phyloP scores from a whole-genome alignment of 163 green algal species.

The Chlamydomonas reinhardtii region DNA sequence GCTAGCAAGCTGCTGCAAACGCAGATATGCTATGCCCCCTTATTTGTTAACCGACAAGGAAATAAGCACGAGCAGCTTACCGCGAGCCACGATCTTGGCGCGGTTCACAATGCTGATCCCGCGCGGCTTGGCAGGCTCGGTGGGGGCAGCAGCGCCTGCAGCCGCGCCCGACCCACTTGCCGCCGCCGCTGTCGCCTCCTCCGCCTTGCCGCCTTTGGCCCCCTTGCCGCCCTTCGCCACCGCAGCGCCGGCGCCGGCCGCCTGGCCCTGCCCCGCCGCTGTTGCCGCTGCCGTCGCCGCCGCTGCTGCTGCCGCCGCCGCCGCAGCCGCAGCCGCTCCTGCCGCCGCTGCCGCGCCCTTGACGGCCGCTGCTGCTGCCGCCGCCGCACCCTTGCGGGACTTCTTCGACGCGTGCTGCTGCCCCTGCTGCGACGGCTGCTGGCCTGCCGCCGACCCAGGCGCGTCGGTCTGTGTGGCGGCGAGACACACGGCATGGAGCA shows the following conservation, averaged over 20 bases:
- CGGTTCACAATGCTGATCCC: slow-evolving; percentile 40
- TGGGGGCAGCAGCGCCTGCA: neutral
- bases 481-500: no score
- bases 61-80: neutral
- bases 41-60: no score
- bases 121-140: neutral
- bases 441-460: neutral
- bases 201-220: neutral
- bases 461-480: neutral
- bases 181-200: neutral
- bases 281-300: neutral
- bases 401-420: slow-evolving; percentile 11
- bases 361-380: neutral
- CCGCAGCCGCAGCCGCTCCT: neutral
- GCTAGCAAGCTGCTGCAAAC: no score
- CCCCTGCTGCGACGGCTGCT: neutral
- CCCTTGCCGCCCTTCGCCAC: neutral
- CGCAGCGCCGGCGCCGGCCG: no score
- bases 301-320: no score
- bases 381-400: slow-evolving; percentile 5
- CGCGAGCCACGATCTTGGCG: neutral
- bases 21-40: no score
- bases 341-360: neutral
- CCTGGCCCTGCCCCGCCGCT: neutral
- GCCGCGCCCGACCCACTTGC: neutral